Conservation (phyloP, 208 protist species). For the Crithidia fasciculata region DNA sequence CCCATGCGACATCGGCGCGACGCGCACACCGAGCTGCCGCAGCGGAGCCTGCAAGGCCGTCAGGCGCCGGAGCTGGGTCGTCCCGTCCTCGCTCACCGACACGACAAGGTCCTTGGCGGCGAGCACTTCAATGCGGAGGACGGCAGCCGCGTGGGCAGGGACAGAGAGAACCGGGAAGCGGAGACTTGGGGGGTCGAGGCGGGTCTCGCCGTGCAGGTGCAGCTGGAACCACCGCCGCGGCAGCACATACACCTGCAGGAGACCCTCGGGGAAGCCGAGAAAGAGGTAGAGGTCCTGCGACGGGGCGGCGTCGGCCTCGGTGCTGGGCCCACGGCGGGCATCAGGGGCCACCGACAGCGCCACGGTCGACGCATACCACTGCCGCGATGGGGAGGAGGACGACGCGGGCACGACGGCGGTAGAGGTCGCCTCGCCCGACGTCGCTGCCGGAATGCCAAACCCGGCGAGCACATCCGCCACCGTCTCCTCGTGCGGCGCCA, state of each 20-base stretch:
- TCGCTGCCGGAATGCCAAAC: constrained; percentile 44
- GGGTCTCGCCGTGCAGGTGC: constrained; percentile 35
- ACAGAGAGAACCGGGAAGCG: constrained; percentile 54
- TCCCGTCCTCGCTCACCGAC: constrained; percentile 76
- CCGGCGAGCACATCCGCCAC: constrained; percentile 66
- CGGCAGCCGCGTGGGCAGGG: constrained; percentile 50
- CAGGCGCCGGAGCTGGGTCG: constrained; percentile 64
- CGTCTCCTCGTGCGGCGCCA: constrained; percentile 49
- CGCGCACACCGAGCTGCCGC: constrained; percentile 53
- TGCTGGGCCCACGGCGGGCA: background rate
- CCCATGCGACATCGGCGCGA: background rate
- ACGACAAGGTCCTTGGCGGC: constrained; percentile 61
- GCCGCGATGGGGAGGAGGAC: constrained; percentile 3
- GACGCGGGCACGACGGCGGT: background rate
- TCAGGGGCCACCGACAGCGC: constrained; percentile 44
- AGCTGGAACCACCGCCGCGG: constrained; percentile 71
- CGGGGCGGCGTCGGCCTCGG: constrained; percentile 21
- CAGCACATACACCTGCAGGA: constrained; percentile 74
- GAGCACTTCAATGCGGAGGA: constrained; percentile 60
- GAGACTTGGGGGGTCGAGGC: constrained; percentile 63
- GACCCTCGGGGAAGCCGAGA: constrained; percentile 78
- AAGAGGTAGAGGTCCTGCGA: constrained; percentile 46
- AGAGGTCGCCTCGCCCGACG: background rate
- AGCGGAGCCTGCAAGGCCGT: constrained; percentile 63
- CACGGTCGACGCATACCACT: constrained; percentile 74